Evolutionary conservation across 768 basidiomycete species (phyloP), one percentile per base, ranked within the genome.

Genomic region (Auricularia sp.): DNA sequence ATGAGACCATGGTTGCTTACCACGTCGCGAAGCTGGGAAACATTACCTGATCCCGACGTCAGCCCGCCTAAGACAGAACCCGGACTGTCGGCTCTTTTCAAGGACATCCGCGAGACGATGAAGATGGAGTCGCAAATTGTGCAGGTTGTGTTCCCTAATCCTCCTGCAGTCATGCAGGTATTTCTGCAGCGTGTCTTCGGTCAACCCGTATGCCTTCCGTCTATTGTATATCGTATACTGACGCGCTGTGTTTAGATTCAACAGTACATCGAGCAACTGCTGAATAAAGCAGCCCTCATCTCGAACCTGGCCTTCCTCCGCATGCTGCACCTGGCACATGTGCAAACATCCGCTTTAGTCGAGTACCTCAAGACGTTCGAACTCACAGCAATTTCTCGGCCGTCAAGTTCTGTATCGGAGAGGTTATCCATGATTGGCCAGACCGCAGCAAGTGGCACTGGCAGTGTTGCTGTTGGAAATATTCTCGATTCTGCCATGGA

Each of bases 401-500:
- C 85, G 60, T 87, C 88, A 6, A 89, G 66, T 4, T 42, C 39
- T 85, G 90, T 70, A 80, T 82, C 36, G 77, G 80, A 63, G 81
- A 83, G 2, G 71, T 87, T 34, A 78, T 77, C 29, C 80, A 79
- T 59, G 29, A 33, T 47, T 14, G 12, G 39, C 39, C 39, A 42
- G 39, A 54, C 53, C n/a, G 14, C 44, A 11, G 35, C 43, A 4
- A 58, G 51, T 53, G 62, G 61, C 0, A 75, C 82, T 8, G 80
- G 84, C 8, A 80, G 83, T 14, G 76, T 83, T 5, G 81, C 87
- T n/a, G 83, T 90, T 69, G 81, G 87, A 70, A 78, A 84, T 1
- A 93, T 98, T 91, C 80, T 99, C n/a, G 97, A 98, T 73, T 87
- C 85, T 7, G 91, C 93, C 7, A 87, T 97, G 84, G 97, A 98